phyloP scores from a whole-genome alignment of 192 early-diverging fungal genomes.

The Phycomyces blakesleeanus region DNA sequence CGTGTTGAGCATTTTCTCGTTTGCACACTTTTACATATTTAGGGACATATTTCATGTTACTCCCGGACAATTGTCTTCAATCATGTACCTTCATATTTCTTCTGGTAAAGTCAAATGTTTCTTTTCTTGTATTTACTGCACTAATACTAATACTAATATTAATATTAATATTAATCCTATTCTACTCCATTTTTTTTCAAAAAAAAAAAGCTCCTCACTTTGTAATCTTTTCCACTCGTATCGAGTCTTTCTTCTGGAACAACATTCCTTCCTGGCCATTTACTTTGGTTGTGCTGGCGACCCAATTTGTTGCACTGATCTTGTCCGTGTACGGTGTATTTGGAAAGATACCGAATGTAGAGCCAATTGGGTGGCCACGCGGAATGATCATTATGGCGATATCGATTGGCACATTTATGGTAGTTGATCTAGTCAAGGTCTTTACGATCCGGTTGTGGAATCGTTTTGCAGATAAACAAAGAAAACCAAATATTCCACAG shows the following conservation, averaged over 20 bases:
- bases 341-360: slow-evolving; percentile 28
- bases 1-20: slow-evolving; percentile 56
- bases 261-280: slow-evolving; percentile 54
- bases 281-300: slow-evolving; percentile 56
- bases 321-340: slow-evolving; percentile 47
- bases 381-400: slow-evolving; percentile 49
- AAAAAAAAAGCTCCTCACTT: slow-evolving; percentile 62
- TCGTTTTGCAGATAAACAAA: not conserved
- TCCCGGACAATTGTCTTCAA: slow-evolving; percentile 43
- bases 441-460: slow-evolving; percentile 12
- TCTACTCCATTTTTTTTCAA: too few relatives aligned
- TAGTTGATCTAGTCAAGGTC: slow-evolving; percentile 69
- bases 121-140: slow-evolving; percentile 2
- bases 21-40: slow-evolving; percentile 65
- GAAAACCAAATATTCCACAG: not conserved
- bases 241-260: slow-evolving; percentile 63
- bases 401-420: slow-evolving; percentile 51
- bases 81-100: slow-evolving; percentile 77
- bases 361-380: slow-evolving; percentile 44
- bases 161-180: too few relatives aligned
- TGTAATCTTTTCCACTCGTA: slow-evolving; percentile 70
- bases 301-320: slow-evolving; percentile 66
- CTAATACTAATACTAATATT: too few relatives aligned
- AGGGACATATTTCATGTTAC: slow-evolving; percentile 26
- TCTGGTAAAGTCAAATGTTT: slow-evolving; percentile 32